Evolutionary conservation across 805 yeast species (phyloP).

Genomic region (Metschnikowia lunata): DNA sequence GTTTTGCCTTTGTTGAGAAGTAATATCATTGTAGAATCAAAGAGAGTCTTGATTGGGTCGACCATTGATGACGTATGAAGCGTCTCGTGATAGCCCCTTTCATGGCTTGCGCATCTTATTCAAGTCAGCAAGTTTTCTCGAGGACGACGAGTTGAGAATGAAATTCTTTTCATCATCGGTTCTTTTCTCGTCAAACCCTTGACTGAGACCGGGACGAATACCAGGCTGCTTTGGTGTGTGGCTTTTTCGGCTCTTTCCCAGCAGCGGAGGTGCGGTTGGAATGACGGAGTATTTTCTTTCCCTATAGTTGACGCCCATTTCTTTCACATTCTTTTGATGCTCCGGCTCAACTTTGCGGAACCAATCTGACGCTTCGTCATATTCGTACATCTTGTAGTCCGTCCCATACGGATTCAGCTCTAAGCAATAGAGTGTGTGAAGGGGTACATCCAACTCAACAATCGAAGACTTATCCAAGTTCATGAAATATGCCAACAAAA

Average conservation of each 20-base stretch:
- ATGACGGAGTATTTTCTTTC: conserved; percentile 71
- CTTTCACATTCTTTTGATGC: conserved; percentile 57
- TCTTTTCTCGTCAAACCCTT: conserved; percentile 9
- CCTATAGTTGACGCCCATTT: conserved; percentile 64
- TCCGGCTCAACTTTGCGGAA: conserved; percentile 62
- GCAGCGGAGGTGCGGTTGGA: conserved; percentile 65
- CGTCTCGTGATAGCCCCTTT: not conserved
- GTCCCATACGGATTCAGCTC: conserved; percentile 96
- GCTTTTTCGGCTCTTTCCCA: conserved; percentile 10
- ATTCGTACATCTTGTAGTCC: conserved; percentile 86
- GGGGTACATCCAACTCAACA: conserved; percentile 87
- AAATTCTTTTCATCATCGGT: conserved; percentile 6
- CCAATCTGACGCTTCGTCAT: conserved; percentile 72
- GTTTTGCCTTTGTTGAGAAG: no score
- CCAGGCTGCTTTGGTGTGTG: conserved; percentile 19
- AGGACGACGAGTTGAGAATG: conserved; percentile 15
- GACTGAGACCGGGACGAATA: conserved; percentile 24
- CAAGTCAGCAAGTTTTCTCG: conserved; percentile 27
- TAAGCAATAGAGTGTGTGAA: conserved; percentile 83
- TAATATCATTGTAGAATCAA: no score
- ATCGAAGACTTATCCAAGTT: conserved; percentile 75
- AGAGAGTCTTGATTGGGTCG: no score
- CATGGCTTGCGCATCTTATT: conserved; percentile 27
- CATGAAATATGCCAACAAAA: conserved; percentile 82
- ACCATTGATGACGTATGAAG: no score